Percentiles rank a stretch among this genome's conserved stretches.
Evolutionary conservation across 2,329 filamentous ascomycete species (phyloP).

Genomic region (Apiospora malaysiana): DNA sequence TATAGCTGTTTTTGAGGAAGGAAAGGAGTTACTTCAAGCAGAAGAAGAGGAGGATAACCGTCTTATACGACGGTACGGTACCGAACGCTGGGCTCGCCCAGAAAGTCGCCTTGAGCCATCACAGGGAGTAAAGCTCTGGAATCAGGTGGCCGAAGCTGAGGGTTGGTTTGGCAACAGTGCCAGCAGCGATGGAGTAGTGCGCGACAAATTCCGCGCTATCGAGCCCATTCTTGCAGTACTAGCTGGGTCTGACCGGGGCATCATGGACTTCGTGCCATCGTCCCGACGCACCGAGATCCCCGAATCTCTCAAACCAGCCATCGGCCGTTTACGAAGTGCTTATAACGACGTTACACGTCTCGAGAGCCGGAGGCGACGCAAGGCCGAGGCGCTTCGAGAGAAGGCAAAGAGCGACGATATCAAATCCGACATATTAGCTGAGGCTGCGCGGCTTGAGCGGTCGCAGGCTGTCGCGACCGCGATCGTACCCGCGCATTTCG

Average conservation of each 20-base stretch:
- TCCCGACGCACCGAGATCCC: constrained; percentile 81
- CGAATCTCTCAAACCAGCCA: constrained; percentile 78
- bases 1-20: constrained; percentile 80
- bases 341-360: constrained; percentile 86
- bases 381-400: constrained; percentile 77
- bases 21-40: constrained; percentile 74
- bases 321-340: constrained; percentile 75
- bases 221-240: constrained; percentile 78
- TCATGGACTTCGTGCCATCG: constrained; percentile 89
- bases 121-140: constrained; percentile 71
- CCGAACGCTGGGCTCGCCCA: constrained; percentile 79
- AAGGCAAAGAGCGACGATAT: constrained; percentile 90
- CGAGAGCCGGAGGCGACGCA: constrained; percentile 79
- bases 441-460: constrained; percentile 84
- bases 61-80: constrained; percentile 80
- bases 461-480: constrained; percentile 79
- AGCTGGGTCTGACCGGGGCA: constrained; percentile 76
- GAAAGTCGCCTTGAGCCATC: constrained; percentile 71
- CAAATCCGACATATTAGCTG: constrained; percentile 79
- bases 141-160: constrained; percentile 78
- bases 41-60: constrained; percentile 86
- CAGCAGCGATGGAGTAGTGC: constrained; percentile 66
- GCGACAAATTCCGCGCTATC: constrained; percentile 78
- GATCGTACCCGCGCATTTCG: constrained; percentile 89
- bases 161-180: constrained; percentile 77